Base-by-base conservation (phyloP, 768 basidiomycete genomes). In the Krasilnikovozyma curviuscula region DNA sequence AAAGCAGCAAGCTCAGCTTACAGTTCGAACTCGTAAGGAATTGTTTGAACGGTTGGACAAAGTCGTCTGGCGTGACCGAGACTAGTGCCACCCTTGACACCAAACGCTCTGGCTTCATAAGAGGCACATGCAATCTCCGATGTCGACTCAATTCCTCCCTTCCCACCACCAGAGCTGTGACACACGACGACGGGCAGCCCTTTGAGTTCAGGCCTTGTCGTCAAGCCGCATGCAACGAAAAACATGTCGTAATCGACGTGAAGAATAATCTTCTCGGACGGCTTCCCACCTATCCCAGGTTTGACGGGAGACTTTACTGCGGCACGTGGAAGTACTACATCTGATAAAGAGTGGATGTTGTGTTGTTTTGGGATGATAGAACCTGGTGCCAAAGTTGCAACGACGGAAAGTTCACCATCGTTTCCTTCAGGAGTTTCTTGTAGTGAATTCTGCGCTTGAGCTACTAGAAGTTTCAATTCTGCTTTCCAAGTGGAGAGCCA, bases 161-260 rank as follows among this genome's bases (percentile, higher is more conserved):
- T 66, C 0, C 79, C 39, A 32, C 28, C 38, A 3, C 79, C 58
- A 85, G 83, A 7, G 19, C 24, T 18, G 65, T 98, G 93, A 59
- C 93, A 98, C 0, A 98, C 93, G 0, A 91, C 88, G 8, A 81
- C 78, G 0, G 93, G 84, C 61, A 81, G 84, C 1, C 88, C 86
- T 45, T 74, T 75, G 38, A 93, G 65, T 50, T 91, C 73, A 0
- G 85, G 83, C 2, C 86, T 70, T 49, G 71, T 75, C 2, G 83
- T 69, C 43, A 89, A 65, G 0, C 86, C 84, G n/a, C 79, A 91
- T 1, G 83, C 78, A 10, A 95, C 89, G 60, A 98, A 98, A 70
- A 95, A 97, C 54, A 79, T 85, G 59, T 98, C 93, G 55, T 97
- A 95, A 62, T 88, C 84, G 55, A 81, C 83, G 57, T 88, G 84